These are phyloP conservation scores for Scheffersomyces quercinus DNA, from an alignment of 1,139 yeast species.

Conservation along the genomic window DNA sequence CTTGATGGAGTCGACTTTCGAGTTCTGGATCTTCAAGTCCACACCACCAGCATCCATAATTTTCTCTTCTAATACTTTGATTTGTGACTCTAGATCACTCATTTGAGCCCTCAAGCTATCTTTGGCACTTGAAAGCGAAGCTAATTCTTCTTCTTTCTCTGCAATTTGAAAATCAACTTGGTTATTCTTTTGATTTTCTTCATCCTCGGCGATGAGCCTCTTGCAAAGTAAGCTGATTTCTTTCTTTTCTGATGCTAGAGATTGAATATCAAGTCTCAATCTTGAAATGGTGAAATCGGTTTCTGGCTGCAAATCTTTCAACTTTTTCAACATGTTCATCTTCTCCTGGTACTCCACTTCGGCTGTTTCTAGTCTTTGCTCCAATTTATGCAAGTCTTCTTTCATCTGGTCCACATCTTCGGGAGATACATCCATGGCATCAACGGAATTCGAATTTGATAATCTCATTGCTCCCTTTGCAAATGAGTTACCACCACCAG, in stretches of 20 bases:
- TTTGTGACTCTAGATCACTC: constrained; percentile 56
- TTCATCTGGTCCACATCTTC: constrained; percentile 62
- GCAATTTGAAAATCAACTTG: constrained; percentile 37
- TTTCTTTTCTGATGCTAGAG: constrained; percentile 49
- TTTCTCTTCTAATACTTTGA: constrained; percentile 64
- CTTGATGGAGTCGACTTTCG: constrained; percentile 75
- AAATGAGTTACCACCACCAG: constrained; percentile 87
- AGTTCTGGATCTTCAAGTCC: constrained; percentile 73
- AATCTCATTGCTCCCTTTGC: constrained; percentile 67
- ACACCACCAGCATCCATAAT: constrained; percentile 94
- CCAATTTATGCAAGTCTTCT: constrained; percentile 54
- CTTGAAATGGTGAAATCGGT: constrained; percentile 65
- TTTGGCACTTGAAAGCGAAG: constrained; percentile 36
- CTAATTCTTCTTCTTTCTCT: constrained; percentile 38
- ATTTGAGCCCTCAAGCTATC: constrained; percentile 54
- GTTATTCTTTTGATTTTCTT: constrained; percentile 22
- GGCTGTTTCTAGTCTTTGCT: constrained; percentile 53
- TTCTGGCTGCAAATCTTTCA: constrained; percentile 69
- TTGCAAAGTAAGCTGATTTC: constrained; percentile 42
- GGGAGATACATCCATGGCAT: constrained; percentile 39
- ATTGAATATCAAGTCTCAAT: constrained; percentile 62
- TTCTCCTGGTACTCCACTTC: constrained; percentile 58
- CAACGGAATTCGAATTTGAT: constrained; percentile 19
- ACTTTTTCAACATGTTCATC: constrained; percentile 55
- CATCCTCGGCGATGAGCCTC: constrained; percentile 38